Evolutionary conservation across 1,284 basidiomycete species (phyloP).

Genomic region (Mycosarcoma mackinlayi): DNA sequence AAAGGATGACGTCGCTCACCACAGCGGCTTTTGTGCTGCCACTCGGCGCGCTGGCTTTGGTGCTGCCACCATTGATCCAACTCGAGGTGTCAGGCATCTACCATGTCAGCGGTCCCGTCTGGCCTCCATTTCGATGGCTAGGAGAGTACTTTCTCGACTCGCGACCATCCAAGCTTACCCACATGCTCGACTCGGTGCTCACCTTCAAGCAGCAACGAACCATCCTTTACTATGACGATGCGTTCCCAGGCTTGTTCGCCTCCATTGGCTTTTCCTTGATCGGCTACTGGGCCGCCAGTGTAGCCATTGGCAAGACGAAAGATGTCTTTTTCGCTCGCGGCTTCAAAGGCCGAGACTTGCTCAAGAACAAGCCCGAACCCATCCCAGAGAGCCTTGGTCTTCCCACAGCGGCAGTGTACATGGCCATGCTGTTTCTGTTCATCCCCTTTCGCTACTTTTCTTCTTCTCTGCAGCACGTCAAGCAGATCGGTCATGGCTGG

Average conservation of each 20-base stretch:
- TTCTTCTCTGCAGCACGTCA: conserved; percentile 18
- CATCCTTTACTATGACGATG: conserved; percentile 43
- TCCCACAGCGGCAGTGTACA: conserved; percentile 88
- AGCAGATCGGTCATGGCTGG: conserved; percentile 38
- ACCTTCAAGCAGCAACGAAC: background rate
- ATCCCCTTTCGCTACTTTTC: conserved; percentile 66
- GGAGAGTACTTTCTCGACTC: conserved; percentile 11
- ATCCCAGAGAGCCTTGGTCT: conserved; percentile 95
- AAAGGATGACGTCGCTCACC: conserved; percentile 21
- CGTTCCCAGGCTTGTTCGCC: conserved; percentile 47
- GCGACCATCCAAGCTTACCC: conserved; percentile 12
- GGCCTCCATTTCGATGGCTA: conserved; percentile 36
- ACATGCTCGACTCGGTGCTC: conserved; percentile 5
- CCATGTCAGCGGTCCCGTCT: conserved; percentile 1
- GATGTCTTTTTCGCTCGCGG: conserved; percentile 56
- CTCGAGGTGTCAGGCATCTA: conserved; percentile 13
- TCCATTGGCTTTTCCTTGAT: conserved; percentile 44
- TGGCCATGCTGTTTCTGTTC: conserved; percentile 75
- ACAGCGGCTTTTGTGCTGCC: conserved; percentile 29
- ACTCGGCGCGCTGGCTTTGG: conserved; percentile 8
- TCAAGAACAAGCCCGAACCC: conserved; percentile 47
- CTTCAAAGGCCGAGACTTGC: conserved; percentile 61
- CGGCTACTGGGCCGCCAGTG: conserved; percentile 39
- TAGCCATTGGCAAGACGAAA: conserved; percentile 42
- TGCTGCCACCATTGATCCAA: conserved; percentile 33